Evolutionary conservation across 257 asterid species (phyloP), one percentile per base, ranked within the genome.

Genomic region (Jacaranda copaia): DNA sequence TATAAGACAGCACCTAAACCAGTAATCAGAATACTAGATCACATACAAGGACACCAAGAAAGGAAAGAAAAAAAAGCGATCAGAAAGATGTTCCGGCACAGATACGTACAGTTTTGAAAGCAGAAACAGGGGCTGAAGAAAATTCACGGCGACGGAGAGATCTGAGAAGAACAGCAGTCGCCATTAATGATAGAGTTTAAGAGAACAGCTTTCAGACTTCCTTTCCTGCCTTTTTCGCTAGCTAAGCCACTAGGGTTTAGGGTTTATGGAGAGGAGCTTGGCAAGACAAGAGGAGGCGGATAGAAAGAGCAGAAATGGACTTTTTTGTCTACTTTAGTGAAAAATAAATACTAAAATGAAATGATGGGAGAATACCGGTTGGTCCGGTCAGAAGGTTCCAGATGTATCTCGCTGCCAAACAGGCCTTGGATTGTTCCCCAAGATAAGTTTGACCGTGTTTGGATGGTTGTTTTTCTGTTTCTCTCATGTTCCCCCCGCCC

Each of bases 141-240:
- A 89, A 12, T 57, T 87, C 91, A 16, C 89, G 86, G 80, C 88
- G 91, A 6, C 91, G 89, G 32, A 90, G 85, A 82, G 92, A 88
- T 88, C 91, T 83, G 78, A 88, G 87, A 49, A 89, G 85, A 15
- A 82, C 86, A 36, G 91, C 78, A 35, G 94, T 74, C 48, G 94
- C 96, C 96, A 91, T 91, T 38, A 70, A 14, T 70, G 20, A 36
- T 8, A 67, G 45, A 10, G 76, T 20, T 13, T 20, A 16, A 36
- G 35, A 55, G 16, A 12, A 64, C 8, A 16, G 18, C 35, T 16
- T 58, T 5, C 20, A 13, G 62, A 51, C 4, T 20, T 3, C 10
- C 2, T 48, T 62, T 62, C 32, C 51, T 49, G 20, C 32, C 51
- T 49, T 51, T 3, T 19, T 15, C 15, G 11, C 65, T 55, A n/a